A percentile compares a stretch with the other conserved stretches of the same genome.
Conservation (phyloP, 441 rosid species). For the Manihot esculenta region DNA sequence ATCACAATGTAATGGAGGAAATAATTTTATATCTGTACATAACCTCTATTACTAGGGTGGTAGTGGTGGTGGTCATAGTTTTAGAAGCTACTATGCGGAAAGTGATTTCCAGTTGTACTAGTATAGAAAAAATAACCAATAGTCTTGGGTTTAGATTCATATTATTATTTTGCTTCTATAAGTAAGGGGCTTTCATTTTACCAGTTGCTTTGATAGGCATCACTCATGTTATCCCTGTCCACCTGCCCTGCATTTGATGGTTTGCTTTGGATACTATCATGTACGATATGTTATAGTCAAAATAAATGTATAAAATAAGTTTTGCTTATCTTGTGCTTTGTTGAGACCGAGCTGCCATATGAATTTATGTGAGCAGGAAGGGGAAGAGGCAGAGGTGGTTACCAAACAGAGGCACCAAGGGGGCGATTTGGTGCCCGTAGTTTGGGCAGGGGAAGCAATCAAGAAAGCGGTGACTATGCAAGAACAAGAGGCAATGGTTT, state of each 20-base stretch:
- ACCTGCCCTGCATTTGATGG: not conserved
- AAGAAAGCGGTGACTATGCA: conserved; percentile 63
- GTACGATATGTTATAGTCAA: not conserved
- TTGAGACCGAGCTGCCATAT: conserved; percentile 11
- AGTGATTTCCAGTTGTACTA: too few relatives aligned
- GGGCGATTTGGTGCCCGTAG: conserved; percentile 70
- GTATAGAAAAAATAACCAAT: too few relatives aligned
- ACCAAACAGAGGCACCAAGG: conserved; percentile 64
- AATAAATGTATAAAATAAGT: not conserved
- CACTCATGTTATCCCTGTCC: not conserved
- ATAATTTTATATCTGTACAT: not conserved
- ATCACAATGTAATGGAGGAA: not conserved
- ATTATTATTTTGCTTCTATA: not conserved
- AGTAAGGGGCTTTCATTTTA: not conserved
- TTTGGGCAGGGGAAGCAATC: conserved; percentile 62
- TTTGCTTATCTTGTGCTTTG: not conserved
- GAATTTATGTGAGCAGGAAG: conserved; percentile 51
- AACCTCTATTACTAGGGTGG: not conserved
- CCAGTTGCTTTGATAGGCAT: not conserved
- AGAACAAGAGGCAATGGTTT: conserved; percentile 74
- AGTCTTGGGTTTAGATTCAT: too few relatives aligned
- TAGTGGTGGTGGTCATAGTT: not conserved
- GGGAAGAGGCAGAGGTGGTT: conserved; percentile 79
- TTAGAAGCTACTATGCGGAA: too few relatives aligned
- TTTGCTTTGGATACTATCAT: too few relatives aligned